These are phyloP conservation scores for Penicillium chermesinum DNA, from an alignment of 495 filamentous ascomycete genomes.

Conservation along the genomic window DNA sequence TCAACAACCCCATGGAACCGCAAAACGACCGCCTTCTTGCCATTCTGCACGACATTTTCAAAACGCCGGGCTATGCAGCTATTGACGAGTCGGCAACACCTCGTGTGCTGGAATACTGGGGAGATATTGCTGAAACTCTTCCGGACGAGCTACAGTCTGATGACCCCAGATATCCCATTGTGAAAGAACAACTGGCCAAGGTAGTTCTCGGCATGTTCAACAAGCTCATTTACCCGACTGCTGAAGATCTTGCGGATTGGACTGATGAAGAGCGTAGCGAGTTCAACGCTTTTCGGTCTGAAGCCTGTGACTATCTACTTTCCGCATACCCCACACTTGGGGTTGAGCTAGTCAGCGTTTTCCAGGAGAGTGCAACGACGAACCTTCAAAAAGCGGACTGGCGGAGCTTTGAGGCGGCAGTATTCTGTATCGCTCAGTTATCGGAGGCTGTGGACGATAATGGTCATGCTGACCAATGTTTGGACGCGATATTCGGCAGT, in stretches of 20 bases:
- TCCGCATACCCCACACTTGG: conserved; percentile 69
- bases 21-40: conserved; percentile 38
- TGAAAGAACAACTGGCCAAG: conserved; percentile 34
- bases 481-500: conserved; percentile 70
- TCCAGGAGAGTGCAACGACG: conserved; percentile 58
- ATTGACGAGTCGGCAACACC: conserved; percentile 74
- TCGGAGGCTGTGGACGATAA: conserved; percentile 71
- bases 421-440: conserved; percentile 73
- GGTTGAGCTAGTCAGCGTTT: conserved; percentile 59
- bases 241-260: conserved; percentile 49
- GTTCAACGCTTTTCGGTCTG: conserved; percentile 73
- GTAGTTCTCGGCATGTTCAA: conserved; percentile 36
- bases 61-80: conserved; percentile 65
- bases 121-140: conserved; percentile 40
- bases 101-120: conserved; percentile 82
- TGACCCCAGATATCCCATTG: conserved; percentile 19
- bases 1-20: conserved; percentile 24
- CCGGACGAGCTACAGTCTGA: conserved; percentile 28
- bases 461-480: conserved; percentile 55
- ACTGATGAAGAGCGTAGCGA: conserved; percentile 62
- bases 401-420: conserved; percentile 72
- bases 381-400: conserved; percentile 59
- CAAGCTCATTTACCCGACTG: conserved; percentile 33
- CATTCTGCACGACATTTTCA: conserved; percentile 58
- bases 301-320: conserved; percentile 76